Conservation (phyloP, 2,329 filamentous ascomycete species). For the Ophiostoma australiae region DNA sequence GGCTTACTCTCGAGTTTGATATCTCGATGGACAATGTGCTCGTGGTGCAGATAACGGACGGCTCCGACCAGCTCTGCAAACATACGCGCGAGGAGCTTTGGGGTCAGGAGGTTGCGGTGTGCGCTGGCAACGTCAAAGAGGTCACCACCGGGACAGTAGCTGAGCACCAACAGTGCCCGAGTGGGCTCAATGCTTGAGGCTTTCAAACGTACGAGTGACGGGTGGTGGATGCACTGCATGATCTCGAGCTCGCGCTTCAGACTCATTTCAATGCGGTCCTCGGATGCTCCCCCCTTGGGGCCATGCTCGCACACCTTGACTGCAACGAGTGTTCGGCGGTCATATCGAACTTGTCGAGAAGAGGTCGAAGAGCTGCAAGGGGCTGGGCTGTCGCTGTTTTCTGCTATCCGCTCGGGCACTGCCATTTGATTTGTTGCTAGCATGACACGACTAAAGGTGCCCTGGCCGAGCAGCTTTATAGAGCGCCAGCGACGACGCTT, state of each 20-base stretch:
- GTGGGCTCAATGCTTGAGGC: conserved; percentile 83
- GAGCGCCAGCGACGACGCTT: conserved; percentile 75
- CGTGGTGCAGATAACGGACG: conserved; percentile 75
- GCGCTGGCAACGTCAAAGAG: conserved; percentile 85
- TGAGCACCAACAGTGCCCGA: conserved; percentile 77
- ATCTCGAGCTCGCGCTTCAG: conserved; percentile 94
- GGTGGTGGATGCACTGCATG: conserved; percentile 80
- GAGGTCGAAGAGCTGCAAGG: conserved; percentile 32
- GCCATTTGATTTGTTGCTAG: conserved; percentile 75
- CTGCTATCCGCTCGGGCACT: conserved; percentile 40
- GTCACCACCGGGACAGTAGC: conserved; percentile 90
- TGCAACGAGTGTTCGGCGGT: conserved; percentile 80
- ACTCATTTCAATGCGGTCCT: conserved; percentile 88
- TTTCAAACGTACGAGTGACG: conserved; percentile 84
- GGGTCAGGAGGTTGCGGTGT: conserved; percentile 61
- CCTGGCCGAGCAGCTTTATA: conserved; percentile 76
- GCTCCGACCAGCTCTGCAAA: conserved; percentile 86
- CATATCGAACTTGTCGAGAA: conserved; percentile 39
- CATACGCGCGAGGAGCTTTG: conserved; percentile 70
- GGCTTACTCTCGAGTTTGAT: conserved; percentile 90
- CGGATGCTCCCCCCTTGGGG: conserved; percentile 85
- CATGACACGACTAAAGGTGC: conserved; percentile 92
- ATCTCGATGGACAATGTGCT: conserved; percentile 89
- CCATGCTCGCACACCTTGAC: conserved; percentile 96
- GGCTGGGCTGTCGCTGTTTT: conserved; percentile 36